These are phyloP conservation scores for Yarrowia phangngaensis DNA, from an alignment of 805 yeast genomes.

Conservation along the genomic window DNA sequence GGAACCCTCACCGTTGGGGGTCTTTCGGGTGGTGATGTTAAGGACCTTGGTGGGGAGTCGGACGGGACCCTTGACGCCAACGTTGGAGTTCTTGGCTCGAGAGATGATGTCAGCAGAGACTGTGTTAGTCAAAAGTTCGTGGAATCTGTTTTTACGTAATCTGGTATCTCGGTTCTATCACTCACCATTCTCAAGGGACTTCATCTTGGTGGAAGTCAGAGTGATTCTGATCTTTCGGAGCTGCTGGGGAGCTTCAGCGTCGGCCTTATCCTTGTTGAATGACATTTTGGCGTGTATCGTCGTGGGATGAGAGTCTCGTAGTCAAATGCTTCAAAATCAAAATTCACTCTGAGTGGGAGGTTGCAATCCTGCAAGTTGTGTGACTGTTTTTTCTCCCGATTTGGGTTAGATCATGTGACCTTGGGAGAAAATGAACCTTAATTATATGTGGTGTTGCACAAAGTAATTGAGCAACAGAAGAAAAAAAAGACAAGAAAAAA, in stretches of 20 bases:
- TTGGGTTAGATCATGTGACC: conserved; percentile 18
- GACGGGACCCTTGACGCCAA: conserved; percentile 97
- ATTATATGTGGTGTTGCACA: no score
- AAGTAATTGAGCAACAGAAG: no score
- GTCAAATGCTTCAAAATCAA: conserved; percentile 25
- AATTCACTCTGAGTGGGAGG: conserved; percentile 25
- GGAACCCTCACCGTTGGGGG: conserved; percentile 99
- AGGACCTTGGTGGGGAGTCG: conserved; percentile 99
- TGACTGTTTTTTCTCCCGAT: conserved; percentile 15
- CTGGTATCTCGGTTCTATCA: conserved; percentile 6
- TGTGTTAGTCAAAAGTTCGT: no score
- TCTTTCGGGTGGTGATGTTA: conserved; percentile 98
- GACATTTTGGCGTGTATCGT: conserved; percentile 37
- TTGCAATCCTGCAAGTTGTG: conserved; percentile 15
- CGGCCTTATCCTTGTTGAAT: conserved; percentile 67
- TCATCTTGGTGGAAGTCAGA: conserved; percentile 97
- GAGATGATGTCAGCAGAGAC: conserved; percentile 86
- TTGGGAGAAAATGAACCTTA: no score
- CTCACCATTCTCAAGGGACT: conserved; percentile 79
- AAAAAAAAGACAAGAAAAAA: no score
- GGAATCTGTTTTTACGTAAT: no score
- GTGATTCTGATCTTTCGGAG: conserved; percentile 98
- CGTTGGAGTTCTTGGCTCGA: conserved; percentile 78
- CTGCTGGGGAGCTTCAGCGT: conserved; percentile 73
- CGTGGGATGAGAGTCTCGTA: conserved; percentile 27